Evolutionary conservation across 441 rosid genomes (phyloP).

Genomic region (Aquilaria agallochum): DNA sequence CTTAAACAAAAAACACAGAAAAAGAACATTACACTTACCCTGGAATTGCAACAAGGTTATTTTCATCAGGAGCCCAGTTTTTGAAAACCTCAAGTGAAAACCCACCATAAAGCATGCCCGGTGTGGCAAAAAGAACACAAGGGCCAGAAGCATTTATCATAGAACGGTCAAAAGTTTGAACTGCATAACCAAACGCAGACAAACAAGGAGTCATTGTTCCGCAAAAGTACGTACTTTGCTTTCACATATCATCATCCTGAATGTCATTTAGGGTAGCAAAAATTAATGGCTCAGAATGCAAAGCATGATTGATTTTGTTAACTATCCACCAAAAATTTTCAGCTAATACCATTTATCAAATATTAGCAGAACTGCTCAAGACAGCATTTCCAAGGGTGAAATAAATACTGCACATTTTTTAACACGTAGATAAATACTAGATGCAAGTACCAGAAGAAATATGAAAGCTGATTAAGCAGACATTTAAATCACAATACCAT

Average conservation of each 20-base stretch:
- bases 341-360: too few relatives aligned
- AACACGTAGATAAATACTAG: too few relatives aligned
- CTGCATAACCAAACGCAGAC: conserved; percentile 40
- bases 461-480: too few relatives aligned
- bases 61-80: conserved; percentile 89
- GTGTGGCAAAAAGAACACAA: conserved; percentile 97
- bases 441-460: too few relatives aligned
- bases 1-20: neutral
- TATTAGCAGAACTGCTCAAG: too few relatives aligned
- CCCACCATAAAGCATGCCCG: conserved; percentile 97
- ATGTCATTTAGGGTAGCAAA: too few relatives aligned
- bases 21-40: conserved; percentile 43
- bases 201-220: neutral
- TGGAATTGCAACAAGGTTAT: conserved; percentile 81
- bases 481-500: conserved; percentile 44
- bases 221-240: neutral
- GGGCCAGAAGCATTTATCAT: conserved; percentile 85
- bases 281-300: too few relatives aligned
- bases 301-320: too few relatives aligned
- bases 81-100: conserved; percentile 94
- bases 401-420: too few relatives aligned
- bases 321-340: too few relatives aligned
- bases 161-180: conserved; percentile 73
- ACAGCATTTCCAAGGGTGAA: too few relatives aligned
- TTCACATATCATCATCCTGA: too few relatives aligned